Evolutionary conservation across 1,139 yeast species (phyloP).

Genomic region (Williopsis jadinii): DNA sequence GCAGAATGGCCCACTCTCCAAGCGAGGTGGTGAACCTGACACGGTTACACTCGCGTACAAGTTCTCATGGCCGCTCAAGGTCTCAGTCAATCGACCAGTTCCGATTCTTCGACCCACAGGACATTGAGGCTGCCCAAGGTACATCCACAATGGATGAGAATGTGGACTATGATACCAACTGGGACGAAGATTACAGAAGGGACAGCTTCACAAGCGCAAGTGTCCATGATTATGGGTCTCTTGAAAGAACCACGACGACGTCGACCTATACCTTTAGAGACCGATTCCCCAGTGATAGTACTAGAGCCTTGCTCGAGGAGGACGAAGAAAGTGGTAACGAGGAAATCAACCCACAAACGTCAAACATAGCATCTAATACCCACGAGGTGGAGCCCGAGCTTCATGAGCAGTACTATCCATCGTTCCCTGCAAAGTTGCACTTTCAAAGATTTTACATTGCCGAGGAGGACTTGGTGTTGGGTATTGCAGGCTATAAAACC

Average conservation of each 20-base stretch:
- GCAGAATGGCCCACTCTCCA: conserved; percentile 19
- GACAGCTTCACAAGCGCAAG: conserved; percentile 24
- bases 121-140: conserved; percentile 83
- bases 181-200: conserved; percentile 49
- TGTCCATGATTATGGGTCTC: conserved; percentile 22
- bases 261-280: conserved; percentile 37
- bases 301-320: conserved; percentile 23
- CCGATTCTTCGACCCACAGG: conserved; percentile 75
- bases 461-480: conserved; percentile 90
- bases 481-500: conserved; percentile 81
- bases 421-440: conserved; percentile 37
- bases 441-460: conserved; percentile 86
- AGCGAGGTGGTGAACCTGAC: conserved; percentile 20
- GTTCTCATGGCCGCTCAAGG: conserved; percentile 24
- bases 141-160: conserved; percentile 67
- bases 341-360: conserved; percentile 23
- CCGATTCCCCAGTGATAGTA: conserved; percentile 32
- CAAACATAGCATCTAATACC: conserved; percentile 7
- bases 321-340: conserved; percentile 21
- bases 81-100: conserved; percentile 32
- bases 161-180: conserved; percentile 51
- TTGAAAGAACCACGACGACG: conserved; percentile 26
- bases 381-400: conserved; percentile 27
- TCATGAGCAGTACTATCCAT: conserved; percentile 36
- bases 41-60: conserved; percentile 21